Evolutionary conservation across 768 basidiomycete species (phyloP).

Genomic region (Paxillus involutus): DNA sequence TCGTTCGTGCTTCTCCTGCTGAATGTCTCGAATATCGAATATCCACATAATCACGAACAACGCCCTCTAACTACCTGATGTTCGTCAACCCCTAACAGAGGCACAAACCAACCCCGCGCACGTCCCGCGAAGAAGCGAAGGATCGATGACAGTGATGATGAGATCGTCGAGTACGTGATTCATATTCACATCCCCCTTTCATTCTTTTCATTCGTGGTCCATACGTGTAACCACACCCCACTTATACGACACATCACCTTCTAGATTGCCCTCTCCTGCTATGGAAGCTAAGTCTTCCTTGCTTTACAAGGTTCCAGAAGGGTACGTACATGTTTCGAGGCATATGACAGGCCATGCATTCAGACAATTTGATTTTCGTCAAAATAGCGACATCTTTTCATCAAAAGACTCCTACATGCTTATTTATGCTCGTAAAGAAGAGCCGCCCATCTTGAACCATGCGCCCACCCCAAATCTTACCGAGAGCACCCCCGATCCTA

Average conservation of each 20-base stretch:
- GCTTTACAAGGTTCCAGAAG: constrained; percentile 44
- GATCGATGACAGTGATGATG: constrained; percentile 62
- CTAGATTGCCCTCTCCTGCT: constrained; percentile 19
- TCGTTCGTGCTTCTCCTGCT: constrained; percentile 1
- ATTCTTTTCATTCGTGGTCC: too few relatives aligned
- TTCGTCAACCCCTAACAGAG: constrained; percentile 10
- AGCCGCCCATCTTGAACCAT: constrained; percentile 10
- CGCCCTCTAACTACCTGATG: too few relatives aligned
- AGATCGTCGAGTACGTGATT: constrained; percentile 33
- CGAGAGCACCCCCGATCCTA: constrained; percentile 15
- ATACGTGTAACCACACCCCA: too few relatives aligned
- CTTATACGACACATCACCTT: neutral
- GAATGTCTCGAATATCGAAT: too few relatives aligned
- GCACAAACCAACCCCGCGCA: constrained; percentile 32
- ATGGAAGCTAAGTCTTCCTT: constrained; percentile 21
- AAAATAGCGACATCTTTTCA: constrained; percentile 46
- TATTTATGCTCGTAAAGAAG: constrained; percentile 66
- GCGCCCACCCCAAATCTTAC: constrained; percentile 15
- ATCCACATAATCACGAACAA: too few relatives aligned
- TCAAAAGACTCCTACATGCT: constrained; percentile 96
- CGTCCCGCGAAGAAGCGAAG: constrained; percentile 48
- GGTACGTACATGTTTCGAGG: constrained; percentile 81
- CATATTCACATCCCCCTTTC: neutral
- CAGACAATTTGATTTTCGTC: constrained; percentile 19
- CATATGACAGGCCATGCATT: constrained; percentile 41